These are phyloP conservation scores for Beverwykella pulmonaria DNA, from an alignment of 495 filamentous ascomycete genomes.

Conservation along the genomic window DNA sequence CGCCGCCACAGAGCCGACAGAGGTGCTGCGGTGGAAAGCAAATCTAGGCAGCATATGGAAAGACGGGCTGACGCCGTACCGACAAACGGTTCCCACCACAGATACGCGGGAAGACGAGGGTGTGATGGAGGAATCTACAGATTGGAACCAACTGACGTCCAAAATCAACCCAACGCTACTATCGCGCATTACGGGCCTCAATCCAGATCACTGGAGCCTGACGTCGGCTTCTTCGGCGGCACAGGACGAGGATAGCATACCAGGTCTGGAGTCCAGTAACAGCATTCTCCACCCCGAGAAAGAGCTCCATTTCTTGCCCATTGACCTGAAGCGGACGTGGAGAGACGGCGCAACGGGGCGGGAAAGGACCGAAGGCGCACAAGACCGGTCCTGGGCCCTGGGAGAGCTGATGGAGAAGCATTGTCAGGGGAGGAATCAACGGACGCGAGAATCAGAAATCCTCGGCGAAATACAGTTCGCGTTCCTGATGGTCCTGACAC, in stretches of 20 bases:
- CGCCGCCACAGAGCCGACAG: constrained; percentile 39
- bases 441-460: constrained; percentile 50
- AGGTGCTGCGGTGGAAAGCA: constrained; percentile 45
- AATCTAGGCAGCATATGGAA: constrained; percentile 52
- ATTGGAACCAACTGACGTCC: constrained; percentile 54
- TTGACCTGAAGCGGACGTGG: constrained; percentile 64
- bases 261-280: constrained; percentile 42
- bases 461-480: constrained; percentile 87
- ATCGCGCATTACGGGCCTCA: constrained; percentile 52
- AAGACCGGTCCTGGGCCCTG: constrained; percentile 73
- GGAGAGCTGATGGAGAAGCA: constrained; percentile 53
- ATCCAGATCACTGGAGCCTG: constrained; percentile 54
- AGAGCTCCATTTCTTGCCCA: constrained; percentile 57
- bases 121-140: constrained; percentile 39
- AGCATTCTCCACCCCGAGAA: constrained; percentile 36
- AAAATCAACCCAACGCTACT: constrained; percentile 54
- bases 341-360: constrained; percentile 67
- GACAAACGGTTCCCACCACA: constrained; percentile 36
- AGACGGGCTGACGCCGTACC: constrained; percentile 50
- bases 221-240: constrained; percentile 52
- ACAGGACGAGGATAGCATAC: constrained; percentile 50
- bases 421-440: constrained; percentile 21
- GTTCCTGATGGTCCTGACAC: constrained; percentile 76
- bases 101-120: constrained; percentile 25
- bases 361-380: constrained; percentile 70